Base-by-base conservation (phyloP, 208 protist genomes). In the Leishmania turanica region DNA sequence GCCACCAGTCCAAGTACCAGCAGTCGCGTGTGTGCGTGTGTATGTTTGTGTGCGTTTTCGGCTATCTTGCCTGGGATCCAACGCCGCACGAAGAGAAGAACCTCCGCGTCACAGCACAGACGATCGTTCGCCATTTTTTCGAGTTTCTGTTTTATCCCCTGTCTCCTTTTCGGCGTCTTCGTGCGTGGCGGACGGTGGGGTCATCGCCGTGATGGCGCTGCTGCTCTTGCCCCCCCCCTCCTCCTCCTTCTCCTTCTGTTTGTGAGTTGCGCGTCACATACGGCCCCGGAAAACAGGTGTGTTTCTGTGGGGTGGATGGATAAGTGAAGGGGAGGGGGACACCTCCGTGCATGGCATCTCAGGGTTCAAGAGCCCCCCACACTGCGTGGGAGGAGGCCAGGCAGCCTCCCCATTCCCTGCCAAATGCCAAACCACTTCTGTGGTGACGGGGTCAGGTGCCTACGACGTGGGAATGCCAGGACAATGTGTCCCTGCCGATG, bases 31-130 rank as follows among this genome's bases (percentile, higher is more conserved):
- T 82, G 47, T 13, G 17, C 49, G 40, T 82, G 68, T 75, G 37
- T 82, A n/a, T 80, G 34, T 80, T 11, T 84, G 27, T 62, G n/a
- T 37, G 8, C 11, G n/a, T 66, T 31, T 66, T 5, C n/a, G n/a
- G 60, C 13, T 66, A n/a, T 17, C 24, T 7, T 37, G 8, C 11
- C 15, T 13, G 60, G 24, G n/a, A 31, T 66, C n/a, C 31, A 6
- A n/a, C 60, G 60, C 24, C n/a, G 8, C 11, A 37, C 60, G 13
- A 8, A 62, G 60, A 37, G n/a, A 17, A 13, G 60, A 15, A 19
- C 60, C 8, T 1, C 24, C 56, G 27, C 24, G 60, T 19, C 24
- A 3, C 24, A 17, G 31, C 13, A 37, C 60, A 37, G 60, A 37
- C 71, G 17, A 62, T 51, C 71, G 15, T 42, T 60, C n/a, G n/a